phyloP scores from a whole-genome alignment of 2,329 filamentous ascomycete species.

The Cladorrhinum sp. region DNA sequence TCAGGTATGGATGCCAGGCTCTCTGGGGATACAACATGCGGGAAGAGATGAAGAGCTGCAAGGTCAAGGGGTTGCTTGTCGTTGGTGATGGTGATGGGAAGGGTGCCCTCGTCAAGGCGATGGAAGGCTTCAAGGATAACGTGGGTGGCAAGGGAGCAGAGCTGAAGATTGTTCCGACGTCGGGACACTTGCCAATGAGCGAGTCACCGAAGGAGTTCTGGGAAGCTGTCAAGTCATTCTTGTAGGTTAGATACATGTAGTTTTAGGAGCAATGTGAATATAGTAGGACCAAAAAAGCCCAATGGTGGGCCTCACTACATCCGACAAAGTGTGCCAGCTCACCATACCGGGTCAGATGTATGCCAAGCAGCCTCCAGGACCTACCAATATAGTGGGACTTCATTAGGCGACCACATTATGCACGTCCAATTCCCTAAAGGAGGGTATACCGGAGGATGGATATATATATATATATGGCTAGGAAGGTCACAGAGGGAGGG shows the following conservation, averaged over 20 bases:
- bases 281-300: not conserved
- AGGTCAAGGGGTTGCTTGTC: constrained; percentile 63
- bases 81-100: constrained; percentile 71
- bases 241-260: constrained; percentile 16
- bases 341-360: no score
- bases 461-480: no score
- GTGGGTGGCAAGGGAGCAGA: constrained; percentile 55
- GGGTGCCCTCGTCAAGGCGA: constrained; percentile 70
- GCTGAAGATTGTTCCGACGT: constrained; percentile 63
- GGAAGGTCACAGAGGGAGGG: no score
- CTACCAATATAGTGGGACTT: no score
- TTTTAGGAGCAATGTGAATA: no score
- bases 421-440: no score
- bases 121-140: constrained; percentile 67
- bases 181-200: constrained; percentile 82
- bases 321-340: no score
- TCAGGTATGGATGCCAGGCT: constrained; percentile 64
- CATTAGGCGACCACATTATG: no score
- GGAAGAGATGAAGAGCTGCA: constrained; percentile 50
- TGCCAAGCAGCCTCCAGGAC: no score
- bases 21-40: constrained; percentile 70
- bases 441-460: no score
- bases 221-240: constrained; percentile 56
- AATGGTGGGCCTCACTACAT: not conserved
- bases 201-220: constrained; percentile 70